Evolutionary conservation across 148 eudicot genomes (phyloP), one percentile per base, ranked within the genome.

Genomic region (Rhododendron vialii): DNA sequence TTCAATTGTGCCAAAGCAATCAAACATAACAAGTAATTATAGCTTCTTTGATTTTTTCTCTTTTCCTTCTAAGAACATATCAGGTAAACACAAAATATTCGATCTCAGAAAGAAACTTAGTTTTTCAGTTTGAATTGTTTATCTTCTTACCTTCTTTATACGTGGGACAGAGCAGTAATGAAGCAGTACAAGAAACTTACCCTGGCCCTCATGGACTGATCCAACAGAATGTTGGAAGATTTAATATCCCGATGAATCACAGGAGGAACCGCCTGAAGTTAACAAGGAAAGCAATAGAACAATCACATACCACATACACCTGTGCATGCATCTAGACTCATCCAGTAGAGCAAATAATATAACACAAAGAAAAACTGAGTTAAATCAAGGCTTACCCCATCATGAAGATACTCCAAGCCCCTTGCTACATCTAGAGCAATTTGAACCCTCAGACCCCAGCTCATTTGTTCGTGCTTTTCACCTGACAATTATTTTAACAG

Each of bases 351-450:
- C 47, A 73, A 51, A 38, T 55, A 57, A 22, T 50, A 10, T 10
- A 8, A 13, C 28, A 20, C 17, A 76, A 24, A 53, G 75, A 20
- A 83, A 55, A 36, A 48, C 26, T 4, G 38, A 5, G 3, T 43
- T 11, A 86, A 11, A 59, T 33, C 12, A 38, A 12, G 61, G 87
- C 86, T 85, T 91, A 97, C 99, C 88, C 99, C 99, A 82, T 95
- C 99, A 85, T 97, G 99, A 85, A 97, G 99, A 92, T 97, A 97
- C 82, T 97, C 98, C 92, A 97, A 87, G 63, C 98, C 99, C 86
- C 98, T 93, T 15, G 98, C 94, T 61, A 97, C 96, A 91, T 97
- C 99, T 73, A 94, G 89, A 47, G 96, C 98, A 89, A 97, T 89
- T 92, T 93, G 92, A 85, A 95, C 93, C 87, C 98, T 90, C 73